These are phyloP conservation scores for Epichloe elymi DNA, from an alignment of 2,329 filamentous ascomycete genomes.

Conservation along the genomic window DNA sequence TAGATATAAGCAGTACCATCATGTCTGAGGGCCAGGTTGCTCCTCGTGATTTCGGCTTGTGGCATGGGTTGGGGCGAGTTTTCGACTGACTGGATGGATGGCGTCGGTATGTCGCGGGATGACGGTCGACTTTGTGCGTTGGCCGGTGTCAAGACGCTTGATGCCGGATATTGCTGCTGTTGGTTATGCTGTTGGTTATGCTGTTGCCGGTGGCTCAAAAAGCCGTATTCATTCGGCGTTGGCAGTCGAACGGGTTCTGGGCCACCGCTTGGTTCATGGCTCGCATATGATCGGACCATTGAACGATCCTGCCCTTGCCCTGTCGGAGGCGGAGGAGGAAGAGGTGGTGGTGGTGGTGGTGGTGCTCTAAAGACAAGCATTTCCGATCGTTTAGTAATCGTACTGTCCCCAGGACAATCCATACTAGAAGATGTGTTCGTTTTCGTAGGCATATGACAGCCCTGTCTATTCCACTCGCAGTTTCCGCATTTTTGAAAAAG, in stretches of 20 bases:
- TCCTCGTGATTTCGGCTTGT: constrained; percentile 28
- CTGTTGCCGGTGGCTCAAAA: not conserved
- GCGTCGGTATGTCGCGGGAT: constrained; percentile 17
- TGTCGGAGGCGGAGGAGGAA: not conserved
- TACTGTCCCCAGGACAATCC: not conserved
- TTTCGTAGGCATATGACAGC: constrained; percentile 17
- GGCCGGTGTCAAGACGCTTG: constrained; percentile 19
- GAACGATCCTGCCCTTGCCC: not conserved
- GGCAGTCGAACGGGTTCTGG: constrained; percentile 15
- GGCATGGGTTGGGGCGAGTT: constrained; percentile 14
- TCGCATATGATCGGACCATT: not conserved
- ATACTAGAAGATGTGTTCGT: not conserved
- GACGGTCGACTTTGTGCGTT: constrained; percentile 16
- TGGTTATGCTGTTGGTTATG: not conserved
- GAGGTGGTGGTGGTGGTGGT: not conserved
- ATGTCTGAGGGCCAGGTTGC: constrained; percentile 31
- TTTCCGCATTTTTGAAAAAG: constrained; percentile 36
- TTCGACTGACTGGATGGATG: constrained; percentile 14
- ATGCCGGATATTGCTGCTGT: not conserved
- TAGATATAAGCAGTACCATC: constrained; percentile 36
- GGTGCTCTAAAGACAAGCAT: constrained; percentile 1
- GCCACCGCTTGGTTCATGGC: not conserved
- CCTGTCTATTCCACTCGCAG: constrained; percentile 34
- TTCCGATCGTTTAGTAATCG: not conserved
- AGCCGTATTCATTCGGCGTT: constrained; percentile 14